Conservation (phyloP, 2,329 filamentous ascomycete genomes). For the Botrytis fragariae region DNA sequence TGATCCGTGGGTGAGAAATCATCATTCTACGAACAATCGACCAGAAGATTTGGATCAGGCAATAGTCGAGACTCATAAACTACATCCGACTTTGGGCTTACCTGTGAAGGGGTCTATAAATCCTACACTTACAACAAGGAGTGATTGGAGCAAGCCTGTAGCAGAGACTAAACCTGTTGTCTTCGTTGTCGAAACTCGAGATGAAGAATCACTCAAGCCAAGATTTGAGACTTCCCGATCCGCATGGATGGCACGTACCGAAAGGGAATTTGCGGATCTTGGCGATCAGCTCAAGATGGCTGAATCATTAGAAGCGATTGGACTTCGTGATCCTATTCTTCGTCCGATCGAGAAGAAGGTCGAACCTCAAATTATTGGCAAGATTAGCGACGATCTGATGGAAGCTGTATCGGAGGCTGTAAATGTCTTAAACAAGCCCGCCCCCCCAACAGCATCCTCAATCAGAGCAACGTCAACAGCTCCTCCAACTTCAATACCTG, state of each 20-base stretch:
- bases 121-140: constrained; percentile 22
- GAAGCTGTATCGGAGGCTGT: constrained; percentile 3
- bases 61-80: constrained; percentile 26
- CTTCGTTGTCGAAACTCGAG: constrained; percentile 15
- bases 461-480: constrained; percentile 12
- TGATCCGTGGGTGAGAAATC: constrained; percentile 32
- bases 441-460: constrained; percentile 10
- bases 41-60: constrained; percentile 35
- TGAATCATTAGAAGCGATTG: constrained; percentile 17
- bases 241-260: constrained; percentile 24
- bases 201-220: constrained; percentile 12
- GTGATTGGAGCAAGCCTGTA: constrained; percentile 20
- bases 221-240: constrained; percentile 26
- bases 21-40: constrained; percentile 34
- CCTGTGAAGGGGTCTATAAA: constrained; percentile 30
- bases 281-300: constrained; percentile 18
- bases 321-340: constrained; percentile 16
- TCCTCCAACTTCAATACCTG: constrained; percentile 15
- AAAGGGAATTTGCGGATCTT: constrained; percentile 19
- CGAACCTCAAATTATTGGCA: constrained; percentile 5
- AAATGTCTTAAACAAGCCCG: not conserved
- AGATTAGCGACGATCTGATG: constrained; percentile 11
- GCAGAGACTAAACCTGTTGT: constrained; percentile 17
- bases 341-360: constrained; percentile 5
- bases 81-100: constrained; percentile 34